Percentiles rank a stretch among this genome's conserved stretches.
These are phyloP conservation scores for Paramecium tetraurelia DNA, from an alignment of 73 alveolate species.

Conservation along the genomic window DNA sequence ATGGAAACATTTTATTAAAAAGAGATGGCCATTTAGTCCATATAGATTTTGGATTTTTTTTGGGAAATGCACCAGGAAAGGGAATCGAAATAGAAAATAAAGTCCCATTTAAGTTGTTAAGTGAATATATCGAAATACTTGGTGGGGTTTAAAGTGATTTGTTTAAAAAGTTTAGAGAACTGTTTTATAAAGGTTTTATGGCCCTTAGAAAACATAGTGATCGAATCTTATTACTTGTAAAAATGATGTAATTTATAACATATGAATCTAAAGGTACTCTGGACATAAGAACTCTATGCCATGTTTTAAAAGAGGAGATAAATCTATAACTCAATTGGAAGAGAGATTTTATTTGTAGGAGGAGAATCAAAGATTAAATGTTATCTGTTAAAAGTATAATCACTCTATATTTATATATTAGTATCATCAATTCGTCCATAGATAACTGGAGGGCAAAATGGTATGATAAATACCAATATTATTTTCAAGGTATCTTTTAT, in stretches of 20 bases:
- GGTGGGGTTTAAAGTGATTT: conserved; percentile 78
- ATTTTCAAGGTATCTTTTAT: conserved; percentile 55
- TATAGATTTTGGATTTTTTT: conserved; percentile 94
- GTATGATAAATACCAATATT: conserved; percentile 61
- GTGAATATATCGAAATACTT: conserved; percentile 85
- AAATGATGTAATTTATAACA: conserved; percentile 81
- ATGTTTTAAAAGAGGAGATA: conserved; percentile 90
- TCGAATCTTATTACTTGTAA: conserved; percentile 81
- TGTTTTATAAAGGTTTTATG: conserved; percentile 57
- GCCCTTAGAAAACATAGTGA: conserved; percentile 79
- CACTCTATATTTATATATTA: background rate
- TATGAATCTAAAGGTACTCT: background rate
- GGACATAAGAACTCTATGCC: conserved; percentile 83
- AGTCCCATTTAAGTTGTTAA: conserved; percentile 95
- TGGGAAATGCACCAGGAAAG: conserved; percentile 92
- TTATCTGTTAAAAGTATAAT: conserved; percentile 30
- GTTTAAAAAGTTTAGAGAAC: conserved; percentile 43
- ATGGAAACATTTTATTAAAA: conserved; percentile 91
- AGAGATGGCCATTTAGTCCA: conserved; percentile 93
- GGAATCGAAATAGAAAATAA: conserved; percentile 88
- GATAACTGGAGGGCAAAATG: conserved; percentile 68
- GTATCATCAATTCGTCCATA: conserved; percentile 50
- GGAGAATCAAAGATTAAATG: background rate
- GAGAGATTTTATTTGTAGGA: conserved; percentile 71
- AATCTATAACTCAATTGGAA: conserved; percentile 76